These are phyloP conservation scores for Aspergillus melleus DNA, from an alignment of 2,329 filamentous ascomycete genomes.

Conservation along the genomic window DNA sequence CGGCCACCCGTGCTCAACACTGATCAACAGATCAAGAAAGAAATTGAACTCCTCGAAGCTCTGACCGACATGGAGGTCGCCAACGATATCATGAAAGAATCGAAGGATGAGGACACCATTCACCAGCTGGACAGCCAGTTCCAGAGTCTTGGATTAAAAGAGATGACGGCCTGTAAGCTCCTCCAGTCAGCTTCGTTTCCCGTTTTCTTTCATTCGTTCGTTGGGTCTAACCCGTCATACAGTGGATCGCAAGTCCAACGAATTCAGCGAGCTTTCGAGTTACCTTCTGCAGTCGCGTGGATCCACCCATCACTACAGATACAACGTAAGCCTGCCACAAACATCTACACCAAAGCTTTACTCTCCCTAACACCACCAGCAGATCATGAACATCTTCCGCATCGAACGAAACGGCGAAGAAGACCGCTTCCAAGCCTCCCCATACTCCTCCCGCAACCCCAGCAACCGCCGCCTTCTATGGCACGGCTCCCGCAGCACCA, in stretches of 20 bases:
- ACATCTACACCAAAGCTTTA: background rate
- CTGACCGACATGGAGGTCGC: constrained; percentile 84
- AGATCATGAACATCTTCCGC: constrained; percentile 75
- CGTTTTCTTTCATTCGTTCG: background rate
- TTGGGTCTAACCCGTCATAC: background rate
- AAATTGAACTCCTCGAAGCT: constrained; percentile 77
- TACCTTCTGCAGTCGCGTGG: constrained; percentile 71
- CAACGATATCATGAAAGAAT: constrained; percentile 72
- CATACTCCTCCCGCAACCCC: constrained; percentile 52
- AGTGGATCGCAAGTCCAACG: constrained; percentile 57
- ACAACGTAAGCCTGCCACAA: constrained; percentile 7
- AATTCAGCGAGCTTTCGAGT: constrained; percentile 64
- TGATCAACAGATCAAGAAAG: constrained; percentile 63
- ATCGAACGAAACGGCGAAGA: constrained; percentile 74
- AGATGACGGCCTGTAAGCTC: constrained; percentile 65
- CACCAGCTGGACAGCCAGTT: constrained; percentile 73
- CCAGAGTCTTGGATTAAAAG: constrained; percentile 67
- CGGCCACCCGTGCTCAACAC: constrained; percentile 67
- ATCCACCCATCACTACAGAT: constrained; percentile 56
- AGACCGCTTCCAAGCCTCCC: constrained; percentile 63
- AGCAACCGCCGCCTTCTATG: constrained; percentile 76
- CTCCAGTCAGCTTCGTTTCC: background rate
- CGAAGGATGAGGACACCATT: constrained; percentile 54
- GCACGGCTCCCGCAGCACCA: constrained; percentile 82
- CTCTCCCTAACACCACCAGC: background rate